Base-by-base conservation (phyloP, 2,329 filamentous ascomycete genomes). In the Alternaria rosae region DNA sequence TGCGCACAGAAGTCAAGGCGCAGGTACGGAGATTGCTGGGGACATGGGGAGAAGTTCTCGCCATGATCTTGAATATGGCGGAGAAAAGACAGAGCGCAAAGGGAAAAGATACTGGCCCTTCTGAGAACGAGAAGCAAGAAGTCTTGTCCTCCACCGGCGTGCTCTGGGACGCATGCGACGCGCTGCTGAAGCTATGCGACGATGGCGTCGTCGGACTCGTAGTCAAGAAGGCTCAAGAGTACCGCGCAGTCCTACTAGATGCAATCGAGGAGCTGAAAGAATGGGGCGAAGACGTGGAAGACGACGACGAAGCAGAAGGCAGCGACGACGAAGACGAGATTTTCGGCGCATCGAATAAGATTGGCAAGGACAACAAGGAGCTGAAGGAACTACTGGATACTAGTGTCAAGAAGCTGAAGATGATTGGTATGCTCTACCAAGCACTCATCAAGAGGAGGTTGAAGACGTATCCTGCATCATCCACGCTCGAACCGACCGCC, bases 221-320 rank as follows among this genome's bases (percentile, higher is more conserved):
- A 48, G 85, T 91, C 0, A 84, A 86, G 68, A 93, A 91, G 74
- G 90, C 90, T 2, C 88, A 92, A 69, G 85, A 93, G 76, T 92
- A 90, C 79, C 84, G 88, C 42, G 92, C 92, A 58, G 87, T 91
- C 3, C 82, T 97, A 23, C 87, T 92, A 70, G 94, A 97, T 81
- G 91, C 93, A 0, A 87, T 96, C 69, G 88, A 92, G 65, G 94
- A 97, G 80, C 79, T 97, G 67, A 92, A 93, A 76, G 92, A 94
- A 70, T 97, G 94, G 93, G 88, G 90, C 20, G 91, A 93, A 1
- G 91, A 93, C 70, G 86, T 87, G 10, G 85, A 86, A 0, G 86
- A 88, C 4, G 88, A 88, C 1, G 83, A 81, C 6, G 79, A 73
- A n/a, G 53, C 80, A 75, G 59, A 82, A 78, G 17, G 78, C 76